phyloP scores from a whole-genome alignment of 768 basidiomycete species.

The Suillus bovinus region DNA sequence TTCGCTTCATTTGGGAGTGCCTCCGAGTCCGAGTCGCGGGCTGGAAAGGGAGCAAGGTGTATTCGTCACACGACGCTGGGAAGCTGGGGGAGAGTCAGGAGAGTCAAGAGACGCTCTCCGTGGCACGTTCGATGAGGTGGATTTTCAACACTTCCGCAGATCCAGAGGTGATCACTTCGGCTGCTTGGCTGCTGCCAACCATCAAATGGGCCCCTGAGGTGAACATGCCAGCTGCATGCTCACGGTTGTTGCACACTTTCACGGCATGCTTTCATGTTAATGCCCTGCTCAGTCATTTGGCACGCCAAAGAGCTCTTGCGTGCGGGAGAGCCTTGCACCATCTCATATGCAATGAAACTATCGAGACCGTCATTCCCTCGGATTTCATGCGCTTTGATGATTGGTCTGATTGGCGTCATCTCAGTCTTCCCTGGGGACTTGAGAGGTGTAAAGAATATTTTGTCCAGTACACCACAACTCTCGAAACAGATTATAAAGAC shows the following conservation, averaged over 20 bases:
- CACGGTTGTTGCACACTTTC: background rate
- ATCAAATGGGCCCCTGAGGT: background rate
- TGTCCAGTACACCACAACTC: too few species aligned
- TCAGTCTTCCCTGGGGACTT: too few species aligned
- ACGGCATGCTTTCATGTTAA: background rate
- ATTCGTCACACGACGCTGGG: background rate
- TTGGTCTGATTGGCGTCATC: too few species aligned
- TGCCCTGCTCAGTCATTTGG: background rate
- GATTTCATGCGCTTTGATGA: background rate
- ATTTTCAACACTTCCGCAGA: conserved; percentile 21
- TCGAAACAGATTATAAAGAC: background rate
- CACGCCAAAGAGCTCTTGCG: background rate
- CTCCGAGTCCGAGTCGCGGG: too few species aligned
- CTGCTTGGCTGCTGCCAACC: background rate
- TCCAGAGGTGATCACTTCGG: conserved; percentile 8
- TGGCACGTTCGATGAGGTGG: conserved; percentile 14
- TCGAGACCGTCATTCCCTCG: background rate
- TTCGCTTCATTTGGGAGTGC: background rate
- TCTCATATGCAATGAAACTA: background rate
- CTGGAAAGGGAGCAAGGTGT: too few species aligned
- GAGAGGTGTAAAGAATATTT: too few species aligned
- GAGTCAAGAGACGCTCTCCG: background rate
- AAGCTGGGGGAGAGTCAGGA: background rate
- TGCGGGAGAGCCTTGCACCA: background rate
- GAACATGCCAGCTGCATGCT: background rate